These are phyloP conservation scores for Penicillium fimorum DNA, from an alignment of 495 filamentous ascomycete genomes.

Conservation along the genomic window DNA sequence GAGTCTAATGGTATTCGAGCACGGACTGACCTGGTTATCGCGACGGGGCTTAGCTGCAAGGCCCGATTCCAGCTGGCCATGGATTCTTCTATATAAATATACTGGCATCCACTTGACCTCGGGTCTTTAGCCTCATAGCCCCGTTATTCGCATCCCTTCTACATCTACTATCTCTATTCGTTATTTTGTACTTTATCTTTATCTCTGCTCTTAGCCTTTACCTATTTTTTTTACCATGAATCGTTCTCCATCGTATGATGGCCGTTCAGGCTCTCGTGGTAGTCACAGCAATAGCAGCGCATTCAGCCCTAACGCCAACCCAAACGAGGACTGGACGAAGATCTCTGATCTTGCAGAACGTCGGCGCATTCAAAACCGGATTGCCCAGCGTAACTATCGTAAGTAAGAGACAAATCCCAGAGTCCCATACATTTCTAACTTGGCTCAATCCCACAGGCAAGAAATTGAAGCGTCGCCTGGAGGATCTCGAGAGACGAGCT, in stretches of 20 bases:
- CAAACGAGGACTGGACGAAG: slow-evolving; percentile 99
- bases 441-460: slow-evolving; percentile 63
- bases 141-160: background rate
- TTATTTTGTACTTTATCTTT: slow-evolving; percentile 6
- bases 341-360: slow-evolving; percentile 96
- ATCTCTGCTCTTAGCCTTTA: background rate
- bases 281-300: slow-evolving; percentile 85
- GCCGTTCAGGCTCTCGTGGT: slow-evolving; percentile 51
- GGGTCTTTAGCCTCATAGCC: slow-evolving; percentile 6
- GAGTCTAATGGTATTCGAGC: slow-evolving; percentile 20
- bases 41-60: slow-evolving; percentile 39
- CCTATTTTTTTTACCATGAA: slow-evolving; percentile 31
- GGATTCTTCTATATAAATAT: slow-evolving; percentile 31
- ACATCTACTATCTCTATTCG: background rate
- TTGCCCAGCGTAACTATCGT: slow-evolving; percentile 98
- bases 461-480: slow-evolving; percentile 96
- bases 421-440: background rate
- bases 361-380: slow-evolving; percentile 93
- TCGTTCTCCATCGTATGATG: slow-evolving; percentile 36
- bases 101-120: slow-evolving; percentile 17
- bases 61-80: slow-evolving; percentile 30
- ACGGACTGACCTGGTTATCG: slow-evolving; percentile 34
- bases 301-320: slow-evolving; percentile 93
- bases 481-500: slow-evolving; percentile 92
- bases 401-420: slow-evolving; percentile 40